Percentiles rank a stretch among this genome's conserved stretches.
These are phyloP conservation scores for Murraya paniculata DNA, from an alignment of 345 rosid genomes.

Conservation along the genomic window DNA sequence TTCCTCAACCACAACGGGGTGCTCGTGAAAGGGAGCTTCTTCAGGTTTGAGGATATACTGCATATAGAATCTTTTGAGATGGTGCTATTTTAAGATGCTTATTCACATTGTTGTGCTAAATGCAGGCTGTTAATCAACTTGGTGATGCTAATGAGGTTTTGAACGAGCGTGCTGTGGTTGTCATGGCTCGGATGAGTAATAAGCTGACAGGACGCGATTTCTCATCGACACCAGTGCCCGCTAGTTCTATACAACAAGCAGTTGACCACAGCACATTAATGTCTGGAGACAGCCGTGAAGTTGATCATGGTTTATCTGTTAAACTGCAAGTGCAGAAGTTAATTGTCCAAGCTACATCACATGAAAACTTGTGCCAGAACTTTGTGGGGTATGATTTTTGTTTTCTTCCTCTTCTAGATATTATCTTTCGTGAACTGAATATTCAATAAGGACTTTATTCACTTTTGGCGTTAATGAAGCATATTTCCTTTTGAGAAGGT, in stretches of 20 bases:
- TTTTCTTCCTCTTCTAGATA: background rate
- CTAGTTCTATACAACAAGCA: conserved; percentile 46
- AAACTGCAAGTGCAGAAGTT: conserved; percentile 96
- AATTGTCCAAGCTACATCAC: conserved; percentile 80
- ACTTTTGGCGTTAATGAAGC: background rate
- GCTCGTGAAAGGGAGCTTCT: conserved; percentile 93
- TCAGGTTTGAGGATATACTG: conserved; percentile 51
- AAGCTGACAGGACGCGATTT: conserved; percentile 97
- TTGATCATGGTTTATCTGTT: conserved; percentile 84
- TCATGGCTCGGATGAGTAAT: conserved; percentile 91
- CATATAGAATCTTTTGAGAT: background rate
- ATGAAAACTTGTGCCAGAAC: conserved; percentile 93
- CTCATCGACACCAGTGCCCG: conserved; percentile 43
- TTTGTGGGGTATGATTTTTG: conserved; percentile 74
- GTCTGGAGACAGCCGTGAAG: conserved; percentile 82
- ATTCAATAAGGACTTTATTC: background rate
- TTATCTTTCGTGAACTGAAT: background rate
- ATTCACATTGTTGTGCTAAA: conserved; percentile 2
- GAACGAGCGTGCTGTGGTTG: conserved; percentile 90
- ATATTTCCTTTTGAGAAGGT: background rate
- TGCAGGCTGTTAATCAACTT: conserved; percentile 90
- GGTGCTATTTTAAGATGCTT: background rate
- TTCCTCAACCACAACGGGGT: conserved; percentile 87
- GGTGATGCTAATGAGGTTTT: conserved; percentile 97
- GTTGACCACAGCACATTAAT: conserved; percentile 69